Evolutionary conservation across 2,329 filamentous ascomycete genomes (phyloP).

Genomic region (Phialophora expanda): DNA sequence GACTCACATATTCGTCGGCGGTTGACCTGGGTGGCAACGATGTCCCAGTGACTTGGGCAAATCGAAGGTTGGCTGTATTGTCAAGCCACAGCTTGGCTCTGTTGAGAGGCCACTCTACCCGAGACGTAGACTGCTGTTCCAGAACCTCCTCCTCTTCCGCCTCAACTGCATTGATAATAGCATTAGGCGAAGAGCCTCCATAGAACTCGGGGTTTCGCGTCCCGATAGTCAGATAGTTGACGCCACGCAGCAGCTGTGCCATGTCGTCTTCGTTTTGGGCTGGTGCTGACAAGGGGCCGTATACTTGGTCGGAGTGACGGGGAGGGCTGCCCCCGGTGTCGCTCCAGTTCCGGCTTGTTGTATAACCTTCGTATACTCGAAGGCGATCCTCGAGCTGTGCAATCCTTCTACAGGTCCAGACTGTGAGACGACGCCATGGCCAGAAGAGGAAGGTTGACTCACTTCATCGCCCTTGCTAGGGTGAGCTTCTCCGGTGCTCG

Average conservation of each 20-base stretch:
- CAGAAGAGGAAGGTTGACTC: background rate
- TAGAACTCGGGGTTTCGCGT: constrained; percentile 26
- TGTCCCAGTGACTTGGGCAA: constrained; percentile 12
- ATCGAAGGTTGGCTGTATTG: constrained; percentile 6
- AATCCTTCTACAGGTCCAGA: constrained; percentile 8
- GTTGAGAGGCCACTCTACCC: constrained; percentile 6
- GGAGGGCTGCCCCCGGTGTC: background rate
- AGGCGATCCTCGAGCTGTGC: constrained; percentile 26
- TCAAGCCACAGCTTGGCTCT: constrained; percentile 14
- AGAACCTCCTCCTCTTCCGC: background rate
- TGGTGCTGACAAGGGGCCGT: constrained; percentile 4
- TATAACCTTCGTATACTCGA: constrained; percentile 20
- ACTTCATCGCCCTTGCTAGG: constrained; percentile 24
- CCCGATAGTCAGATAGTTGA: constrained; percentile 17
- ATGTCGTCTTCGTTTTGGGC: constrained; percentile 23
- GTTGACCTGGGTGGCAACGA: constrained; percentile 13
- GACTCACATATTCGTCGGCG: constrained; percentile 20
- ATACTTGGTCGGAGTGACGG: background rate
- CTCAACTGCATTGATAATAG: constrained; percentile 22
- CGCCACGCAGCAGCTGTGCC: constrained; percentile 19
- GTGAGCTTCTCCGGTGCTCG: constrained; percentile 21
- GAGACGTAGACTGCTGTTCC: background rate
- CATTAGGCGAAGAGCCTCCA: constrained; percentile 24
- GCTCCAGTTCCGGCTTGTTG: background rate
- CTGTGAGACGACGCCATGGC: background rate